Evolutionary conservation across 805 yeast genomes (phyloP).

Genomic region (Teunomyces gatunensis): DNA sequence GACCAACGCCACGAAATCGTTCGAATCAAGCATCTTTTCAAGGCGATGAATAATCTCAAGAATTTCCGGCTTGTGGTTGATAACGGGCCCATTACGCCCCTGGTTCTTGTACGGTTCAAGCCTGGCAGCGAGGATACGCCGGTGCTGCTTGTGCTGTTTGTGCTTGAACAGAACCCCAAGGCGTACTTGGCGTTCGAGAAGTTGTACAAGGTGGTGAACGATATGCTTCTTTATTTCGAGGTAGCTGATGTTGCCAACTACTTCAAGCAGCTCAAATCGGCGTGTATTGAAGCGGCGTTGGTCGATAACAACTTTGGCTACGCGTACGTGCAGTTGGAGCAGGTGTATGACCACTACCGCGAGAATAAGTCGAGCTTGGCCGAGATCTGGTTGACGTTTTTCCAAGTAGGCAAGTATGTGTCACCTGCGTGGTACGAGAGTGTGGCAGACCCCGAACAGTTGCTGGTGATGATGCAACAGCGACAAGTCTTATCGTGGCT

Average conservation of each 20-base stretch:
- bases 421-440: slow-evolving; percentile 14
- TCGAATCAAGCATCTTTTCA: slow-evolving; percentile 32
- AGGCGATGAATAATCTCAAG: slow-evolving; percentile 33
- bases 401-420: slow-evolving; percentile 63
- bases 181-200: slow-evolving; percentile 46
- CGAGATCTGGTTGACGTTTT: slow-evolving; percentile 66
- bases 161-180: slow-evolving; percentile 53
- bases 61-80: slow-evolving; percentile 30
- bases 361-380: slow-evolving; percentile 13
- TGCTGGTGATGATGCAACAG: slow-evolving; percentile 44
- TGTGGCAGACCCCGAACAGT: slow-evolving; percentile 7
- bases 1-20: slow-evolving; percentile 9
- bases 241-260: slow-evolving; percentile 14
- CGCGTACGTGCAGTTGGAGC: slow-evolving; percentile 48
- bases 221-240: slow-evolving; percentile 41
- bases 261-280: slow-evolving; percentile 35
- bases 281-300: slow-evolving; percentile 67
- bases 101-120: slow-evolving; percentile 3
- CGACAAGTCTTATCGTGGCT: slow-evolving; percentile 52
- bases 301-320: slow-evolving; percentile 58
- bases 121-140: slow-evolving; percentile 18
- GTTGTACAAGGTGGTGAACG: slow-evolving; percentile 39
- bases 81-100: slow-evolving; percentile 7
- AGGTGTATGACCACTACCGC: slow-evolving; percentile 30
- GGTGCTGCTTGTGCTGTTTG: slow-evolving; percentile 34